phyloP scores from a whole-genome alignment of 192 early-diverging fungal species.

The Funneliformis mosseae region DNA sequence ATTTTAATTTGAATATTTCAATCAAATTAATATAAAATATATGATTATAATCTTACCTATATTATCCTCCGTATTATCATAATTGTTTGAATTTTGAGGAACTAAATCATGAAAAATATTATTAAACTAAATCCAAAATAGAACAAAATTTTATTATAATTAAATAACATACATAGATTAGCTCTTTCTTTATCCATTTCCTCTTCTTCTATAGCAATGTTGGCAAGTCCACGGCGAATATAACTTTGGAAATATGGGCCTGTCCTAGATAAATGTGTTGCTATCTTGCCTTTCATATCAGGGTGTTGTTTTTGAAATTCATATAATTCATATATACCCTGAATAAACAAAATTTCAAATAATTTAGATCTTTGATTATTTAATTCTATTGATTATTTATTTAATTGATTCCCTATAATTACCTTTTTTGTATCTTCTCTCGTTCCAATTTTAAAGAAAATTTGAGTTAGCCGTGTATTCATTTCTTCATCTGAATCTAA shows the following conservation, averaged over 20 bases:
- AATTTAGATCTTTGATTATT: too few relatives aligned
- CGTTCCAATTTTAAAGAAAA: slow-evolving; percentile 73
- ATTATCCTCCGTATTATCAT: not conserved
- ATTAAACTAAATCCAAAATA: too few relatives aligned
- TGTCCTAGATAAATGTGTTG: slow-evolving; percentile 58
- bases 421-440: slow-evolving; percentile 70
- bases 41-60: not conserved
- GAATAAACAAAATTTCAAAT: not conserved
- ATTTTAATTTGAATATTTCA: not conserved
- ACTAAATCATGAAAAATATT: slow-evolving; percentile 12
- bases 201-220: slow-evolving; percentile 59
- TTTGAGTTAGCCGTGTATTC: slow-evolving; percentile 61
- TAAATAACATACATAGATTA: slow-evolving; percentile 27
- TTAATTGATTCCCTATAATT: not conserved
- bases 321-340: slow-evolving; percentile 77
- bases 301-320: slow-evolving; percentile 76
- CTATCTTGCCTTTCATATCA: slow-evolving; percentile 60
- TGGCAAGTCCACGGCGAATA: slow-evolving; percentile 67
- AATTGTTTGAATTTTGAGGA: not conserved
- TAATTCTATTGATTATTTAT: not conserved
- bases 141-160: too few relatives aligned
- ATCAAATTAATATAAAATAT: not conserved
- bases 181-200: slow-evolving; percentile 31
- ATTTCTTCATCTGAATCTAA: slow-evolving; percentile 60
- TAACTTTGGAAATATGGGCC: slow-evolving; percentile 76